Base-by-base conservation (phyloP, 805 yeast species). In the Nakazawaea anatomiae region DNA sequence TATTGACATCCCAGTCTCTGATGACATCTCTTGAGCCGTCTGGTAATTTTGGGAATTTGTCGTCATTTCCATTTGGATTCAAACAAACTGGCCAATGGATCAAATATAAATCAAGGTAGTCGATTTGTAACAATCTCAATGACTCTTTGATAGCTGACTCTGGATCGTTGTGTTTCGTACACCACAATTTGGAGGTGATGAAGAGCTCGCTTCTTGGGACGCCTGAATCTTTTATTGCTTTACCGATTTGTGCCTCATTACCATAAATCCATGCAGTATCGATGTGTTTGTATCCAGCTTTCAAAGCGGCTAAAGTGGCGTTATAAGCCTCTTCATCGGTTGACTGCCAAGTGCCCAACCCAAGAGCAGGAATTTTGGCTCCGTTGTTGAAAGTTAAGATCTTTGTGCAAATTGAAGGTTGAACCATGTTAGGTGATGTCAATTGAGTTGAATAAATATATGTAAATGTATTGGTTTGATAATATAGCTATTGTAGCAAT, bases 321-420 rank as follows among this genome's bases (percentile, higher is more conserved):
- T 67, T 67, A 48, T 73, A 72, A 27, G 76, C 77, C 34, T 71
- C 74, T 35, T 70, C 69, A n/a, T 73, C 76, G 28, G 75, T 63
- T 43, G 85, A 79, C 64, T 69, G 69, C 85, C 88, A 86, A 29
- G 95, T 85, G 45, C 95, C 94, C 48, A 85, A 76, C 8, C 87
- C 91, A 45, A 87, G 70, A 18, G 72, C 75, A 32, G 92, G 92
- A 54, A 87, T 81, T 39, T 60, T 56, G 43, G 67, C 70, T 39
- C 91, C 91, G 56, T 77, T 77, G 76, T 84, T 85, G 51, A 83
- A 68, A 11, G 42, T 43, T 36, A 47, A 4, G 18, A 34, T 6
- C 14, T 35, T 34, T 27, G 44, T 18, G 27, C 35, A 42, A 14
- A 18, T 35, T 34, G 40, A 41, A 30, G 42, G 30, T 28, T 40